Evolutionary conservation across 2,329 filamentous ascomycete species (phyloP), one percentile per base, ranked within the genome.

Genomic region (Gaeumannomyces tritici): DNA sequence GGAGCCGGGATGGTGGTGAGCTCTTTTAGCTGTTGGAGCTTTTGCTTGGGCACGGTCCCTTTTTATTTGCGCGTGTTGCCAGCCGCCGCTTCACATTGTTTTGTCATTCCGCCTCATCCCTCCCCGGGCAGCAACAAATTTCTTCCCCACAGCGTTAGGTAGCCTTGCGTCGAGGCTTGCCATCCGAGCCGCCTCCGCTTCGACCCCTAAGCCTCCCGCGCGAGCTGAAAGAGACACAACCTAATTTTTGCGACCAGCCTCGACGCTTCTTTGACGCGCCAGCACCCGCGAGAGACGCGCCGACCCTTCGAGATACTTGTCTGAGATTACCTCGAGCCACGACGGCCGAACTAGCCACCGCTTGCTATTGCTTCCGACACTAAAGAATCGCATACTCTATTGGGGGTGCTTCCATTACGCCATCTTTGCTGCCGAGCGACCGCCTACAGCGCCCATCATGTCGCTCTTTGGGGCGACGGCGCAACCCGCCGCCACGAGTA

Each of bases 391-490:
- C 18, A n/a, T 3, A 24, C 6, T 51, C 18, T 24, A 18, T 21
- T 51, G 21, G 21, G 24, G 24, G n/a, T 24, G 42, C 42, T 21
- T 51, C 21, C 21, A 51, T 21, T n/a, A 21, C 42, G 42, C 42
- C 42, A n/a, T 51, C 21, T 42, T 13, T 51, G 2, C 42, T 24
- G 42, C 42, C 18, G 21, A n/a, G 42, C 42, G n/a, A 51, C 42
- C 21, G 3, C 24, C 21, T 51, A 18, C 21, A 51, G 42, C 18
- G 21, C 42, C 6, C 18, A 56, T 18, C 57, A 67, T 68, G 67
- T 67, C 67, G 21, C 62, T 77, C 5, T 78, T 78, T 55, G 68
- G 65, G 6, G 60, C 62, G 12, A 42, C 61, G 61, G 62, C 63
- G 60, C 63, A 56, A 35, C 31, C 61, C 13, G 54, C 62, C 18